Conservation (phyloP, 306 rosid genomes). For the Citrullus mucosospermus region DNA sequence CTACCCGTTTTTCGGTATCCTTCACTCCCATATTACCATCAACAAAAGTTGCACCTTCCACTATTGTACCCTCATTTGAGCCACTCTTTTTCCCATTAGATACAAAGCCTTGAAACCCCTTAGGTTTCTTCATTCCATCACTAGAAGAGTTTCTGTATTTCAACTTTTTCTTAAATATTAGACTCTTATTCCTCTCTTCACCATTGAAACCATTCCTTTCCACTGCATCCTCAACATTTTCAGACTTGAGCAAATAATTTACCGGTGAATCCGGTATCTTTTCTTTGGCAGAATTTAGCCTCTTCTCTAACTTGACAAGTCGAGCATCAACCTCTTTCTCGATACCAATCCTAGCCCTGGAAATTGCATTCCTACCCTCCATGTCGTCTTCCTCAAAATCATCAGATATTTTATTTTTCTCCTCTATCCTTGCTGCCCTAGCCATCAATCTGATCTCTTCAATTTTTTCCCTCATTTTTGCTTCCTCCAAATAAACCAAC, state of each 20-base stretch:
- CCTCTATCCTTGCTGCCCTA: slow-evolving; percentile 42
- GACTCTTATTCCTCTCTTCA: slow-evolving; percentile 17
- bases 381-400: slow-evolving; percentile 14
- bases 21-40: slow-evolving; percentile 6
- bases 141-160: slow-evolving; percentile 36
- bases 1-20: slow-evolving; percentile 12
- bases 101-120: slow-evolving; percentile 48
- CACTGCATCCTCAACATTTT: slow-evolving; percentile 10
- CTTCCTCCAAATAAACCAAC: slow-evolving; percentile 10
- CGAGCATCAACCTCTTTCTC: slow-evolving; percentile 49
- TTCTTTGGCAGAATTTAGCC: slow-evolving; percentile 25
- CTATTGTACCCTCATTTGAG: not conserved
- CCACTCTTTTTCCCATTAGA: slow-evolving; percentile 14
- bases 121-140: slow-evolving; percentile 26
- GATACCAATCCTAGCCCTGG: slow-evolving; percentile 28
- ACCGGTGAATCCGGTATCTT: slow-evolving; percentile 13
- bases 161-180: slow-evolving; percentile 39
- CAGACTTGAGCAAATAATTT: slow-evolving; percentile 18
- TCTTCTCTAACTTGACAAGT: slow-evolving; percentile 37
- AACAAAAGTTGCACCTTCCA: slow-evolving; percentile 16
- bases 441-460: slow-evolving; percentile 78
- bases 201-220: slow-evolving; percentile 15
- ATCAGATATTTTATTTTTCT: slow-evolving; percentile 24
- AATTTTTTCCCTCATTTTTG: slow-evolving; percentile 36
- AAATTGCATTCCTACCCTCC: slow-evolving; percentile 14